Base-by-base conservation (phyloP, 306 rosid genomes). In the Pterocarpus macrocarpus region DNA sequence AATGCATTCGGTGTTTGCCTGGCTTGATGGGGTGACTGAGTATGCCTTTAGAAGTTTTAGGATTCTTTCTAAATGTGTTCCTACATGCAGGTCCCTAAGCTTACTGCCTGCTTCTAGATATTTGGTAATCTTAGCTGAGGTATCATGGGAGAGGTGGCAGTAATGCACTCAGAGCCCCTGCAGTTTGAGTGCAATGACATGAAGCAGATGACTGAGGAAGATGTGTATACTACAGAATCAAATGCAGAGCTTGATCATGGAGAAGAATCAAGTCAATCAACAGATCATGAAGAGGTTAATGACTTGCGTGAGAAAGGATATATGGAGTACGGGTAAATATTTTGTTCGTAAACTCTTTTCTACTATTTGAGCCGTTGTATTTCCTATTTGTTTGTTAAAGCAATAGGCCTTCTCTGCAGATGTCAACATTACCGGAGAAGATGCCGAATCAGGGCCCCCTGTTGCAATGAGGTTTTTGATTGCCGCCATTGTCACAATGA, bases 401-500 rank as follows among this genome's bases (percentile, higher is more conserved):
- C 76, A 45, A 78, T 71, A 72, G 80, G 39, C 10, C 84, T 73
- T 41, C 34, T 52, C 45, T 81, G 73, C 92, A 92, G 98, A 58
- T 95, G 97, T 86, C 77, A 79, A 52, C 98, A 92, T 85, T 95
- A 92, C 69, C 76, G 84, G 58, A 86, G 97, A 66, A 85, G 98
- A 45, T 94, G 97, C 58, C 82, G 84, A 3, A 87, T 94, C 57
- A 87, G 90, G 78, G 97, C 98, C 47, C 98, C 98, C 44, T 94
- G 98, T 77, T 95, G 98, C 88, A 83, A 91, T 88, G 98, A 91
- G 78, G 69, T 91, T 69, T 89, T 91, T 81, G 86, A 86, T 82
- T 95, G 98, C 72, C 97, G 89, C 36, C 97, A 90, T 78, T 95
- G 97, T 85, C 97, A 91, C 71, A 94, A 91, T 68, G 93, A 89